Conservation (phyloP, 78 protist species). For the Dictyostelium brefeldianum region DNA sequence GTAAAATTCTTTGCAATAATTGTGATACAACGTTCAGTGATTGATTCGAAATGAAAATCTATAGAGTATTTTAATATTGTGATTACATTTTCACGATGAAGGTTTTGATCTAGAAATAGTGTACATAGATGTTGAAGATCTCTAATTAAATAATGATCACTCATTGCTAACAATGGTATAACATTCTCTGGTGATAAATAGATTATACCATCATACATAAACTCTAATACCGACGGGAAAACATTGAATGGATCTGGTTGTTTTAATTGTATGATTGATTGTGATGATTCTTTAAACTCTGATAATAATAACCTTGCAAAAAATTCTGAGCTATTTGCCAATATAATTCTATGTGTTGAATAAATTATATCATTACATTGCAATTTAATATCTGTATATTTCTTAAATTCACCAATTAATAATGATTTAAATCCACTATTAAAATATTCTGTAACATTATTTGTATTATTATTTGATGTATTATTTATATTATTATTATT, state of each 20-base stretch:
- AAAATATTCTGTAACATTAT: slow-evolving; percentile 37
- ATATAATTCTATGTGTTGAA: slow-evolving; percentile 50
- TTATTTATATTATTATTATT: neutral
- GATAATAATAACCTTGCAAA: slow-evolving; percentile 46
- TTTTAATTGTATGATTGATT: slow-evolving; percentile 24
- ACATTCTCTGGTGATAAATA: slow-evolving; percentile 69
- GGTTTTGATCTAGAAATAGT: slow-evolving; percentile 17
- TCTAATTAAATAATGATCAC: slow-evolving; percentile 70
- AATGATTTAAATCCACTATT: slow-evolving; percentile 60
- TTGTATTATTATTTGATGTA: too few species aligned
- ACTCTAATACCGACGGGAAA: slow-evolving; percentile 52
- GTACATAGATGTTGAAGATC: slow-evolving; percentile 46
- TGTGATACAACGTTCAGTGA: slow-evolving; percentile 47
- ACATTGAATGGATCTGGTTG: slow-evolving; percentile 77
- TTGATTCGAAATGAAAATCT: slow-evolving; percentile 53
- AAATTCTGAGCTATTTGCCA: slow-evolving; percentile 75
- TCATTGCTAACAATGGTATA: slow-evolving; percentile 80
- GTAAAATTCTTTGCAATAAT: slow-evolving; percentile 80
- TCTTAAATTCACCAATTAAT: slow-evolving; percentile 32
- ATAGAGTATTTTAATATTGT: slow-evolving; percentile 37
- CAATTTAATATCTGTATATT: slow-evolving; percentile 60
- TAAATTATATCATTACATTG: slow-evolving; percentile 28
- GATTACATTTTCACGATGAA: slow-evolving; percentile 72
- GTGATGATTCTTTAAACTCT: slow-evolving; percentile 56
- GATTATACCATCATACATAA: slow-evolving; percentile 83